Evolutionary conservation across 2,329 filamentous ascomycete species (phyloP), one percentile per base, ranked within the genome.

Genomic region (Fusarium marasasianum): DNA sequence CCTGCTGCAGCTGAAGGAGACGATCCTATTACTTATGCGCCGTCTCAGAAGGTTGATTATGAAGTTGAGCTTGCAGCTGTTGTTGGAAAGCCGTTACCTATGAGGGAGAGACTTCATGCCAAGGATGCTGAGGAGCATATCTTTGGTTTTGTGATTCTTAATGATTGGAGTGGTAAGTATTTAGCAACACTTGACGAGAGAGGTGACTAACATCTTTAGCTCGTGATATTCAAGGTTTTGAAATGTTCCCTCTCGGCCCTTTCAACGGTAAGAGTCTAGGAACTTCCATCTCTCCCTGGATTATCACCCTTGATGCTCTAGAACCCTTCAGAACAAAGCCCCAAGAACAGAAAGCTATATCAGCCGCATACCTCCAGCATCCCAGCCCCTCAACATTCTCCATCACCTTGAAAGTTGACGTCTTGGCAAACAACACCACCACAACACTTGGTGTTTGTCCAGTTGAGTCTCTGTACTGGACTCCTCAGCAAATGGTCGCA

Each of bases 141-240:
- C 22, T 91, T 92, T 77, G 90, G 90, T 0, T 82, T 91, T n/a
- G 86, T 90, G 1, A 79, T 92, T 43, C 76, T 92, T 18, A 92
- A 92, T 71, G 90, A 92, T 70, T 92, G 90, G 90, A 86, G 84
- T 31, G 84, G 87, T 71, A 84, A 87, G 38, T 40, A 40, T 1
- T 22, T 13, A 8, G 8, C 3, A 17, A 35, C 8, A 37, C 35
- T 37, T 1, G 8, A 17, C 1, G 15, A 37, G 35, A 18, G 15
- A 37, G 35, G 7, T 6, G 48, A 22, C 66, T 81, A 13, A 78
- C 15, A 5, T 1, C 4, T 41, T 63, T 60, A 82, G 87, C 89
- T 26, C 83, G 90, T n/a, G 90, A 92, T 76, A 89, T 92, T 26
- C 90, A 92, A 78, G 85, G 81, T 0, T 82, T 89, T 29, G 90